Evolutionary conservation across 352 stramenopile species (phyloP), one percentile per base, ranked within the genome.

Genomic region (Phytophthora chlamydospora): DNA sequence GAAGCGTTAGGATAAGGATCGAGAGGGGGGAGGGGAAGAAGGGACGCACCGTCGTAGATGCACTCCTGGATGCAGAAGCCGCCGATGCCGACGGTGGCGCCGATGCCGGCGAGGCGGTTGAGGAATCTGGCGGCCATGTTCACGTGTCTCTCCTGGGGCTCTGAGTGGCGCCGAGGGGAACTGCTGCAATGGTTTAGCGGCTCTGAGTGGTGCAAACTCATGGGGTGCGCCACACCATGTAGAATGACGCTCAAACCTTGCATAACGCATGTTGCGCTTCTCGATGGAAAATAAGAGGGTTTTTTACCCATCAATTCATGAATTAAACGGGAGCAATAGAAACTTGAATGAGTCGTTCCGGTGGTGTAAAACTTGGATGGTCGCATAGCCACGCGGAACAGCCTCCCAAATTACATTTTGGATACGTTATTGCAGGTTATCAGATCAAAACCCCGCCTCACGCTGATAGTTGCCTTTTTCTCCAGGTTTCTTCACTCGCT

Each of bases 41-140:
- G 6, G 33, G 8, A 80, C 83, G 63, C 54, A 95, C 85, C 85
- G 46, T 95, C 84, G 64, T 93, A 95, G 62, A 95, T 88, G 64
- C 82, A 93, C 64, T 93, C 78, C 62, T 93, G 80, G 19, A 88
- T 32, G 36, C 75, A 71, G 56, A 90, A 90, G 38, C 80, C 80
- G 47, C 82, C 80, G 42, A 91, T 66, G 43, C 82, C 79, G 45
- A 95, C 71, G 65, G 78, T 76, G 19, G 69, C 53, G 73, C 76
- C 82, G 57, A 89, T 42, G 41, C 58, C 66, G 21, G 78, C 84
- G 48, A 92, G 38, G 50, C 85, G 75, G 77, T 95, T 93, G 42
- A 95, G 69, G 58, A 93, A 89, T 62, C 78, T 68, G 39, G 77
- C 73, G 12, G 83, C 83, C 85, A 90, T 93, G 32, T 69, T 76